These are phyloP conservation scores for Lactuca sativa DNA, from an alignment of 129 eudicot species.

Conservation along the genomic window DNA sequence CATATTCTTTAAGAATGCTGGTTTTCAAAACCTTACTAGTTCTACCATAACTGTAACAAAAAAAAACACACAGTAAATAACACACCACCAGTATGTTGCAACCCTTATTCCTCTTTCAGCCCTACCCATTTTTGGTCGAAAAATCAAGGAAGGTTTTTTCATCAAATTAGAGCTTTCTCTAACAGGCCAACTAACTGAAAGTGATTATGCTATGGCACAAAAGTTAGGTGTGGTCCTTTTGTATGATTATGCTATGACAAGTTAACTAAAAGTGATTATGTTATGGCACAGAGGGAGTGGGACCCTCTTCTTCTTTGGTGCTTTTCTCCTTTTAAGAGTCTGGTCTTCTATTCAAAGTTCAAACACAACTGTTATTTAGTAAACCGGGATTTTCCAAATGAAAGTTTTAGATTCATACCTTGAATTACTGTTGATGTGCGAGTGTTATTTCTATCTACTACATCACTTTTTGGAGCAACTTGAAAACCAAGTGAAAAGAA, in stretches of 20 bases:
- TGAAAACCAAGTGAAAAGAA: conserved; percentile 72
- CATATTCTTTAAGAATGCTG: too few species aligned
- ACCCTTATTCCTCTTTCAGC: conserved; percentile 37
- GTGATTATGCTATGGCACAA: conserved; percentile 80
- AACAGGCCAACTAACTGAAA: conserved; percentile 84
- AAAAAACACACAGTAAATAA: too few species aligned
- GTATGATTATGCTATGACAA: conserved; percentile 48
- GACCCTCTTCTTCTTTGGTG: conserved; percentile 30
- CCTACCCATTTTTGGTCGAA: conserved; percentile 16
- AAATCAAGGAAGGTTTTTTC: conserved; percentile 23
- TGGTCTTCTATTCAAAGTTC: too few species aligned
- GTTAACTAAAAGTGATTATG: too few species aligned
- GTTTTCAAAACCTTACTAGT: too few species aligned
- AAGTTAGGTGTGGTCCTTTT: conserved; percentile 78
- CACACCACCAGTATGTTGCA: conserved; percentile 15
- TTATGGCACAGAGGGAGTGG: neutral
- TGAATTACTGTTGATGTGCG: conserved; percentile 32
- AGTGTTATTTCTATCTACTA: conserved; percentile 17
- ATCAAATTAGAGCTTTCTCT: conserved; percentile 15
- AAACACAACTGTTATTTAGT: too few species aligned
- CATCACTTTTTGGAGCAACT: conserved; percentile 24
- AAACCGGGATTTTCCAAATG: too few species aligned
- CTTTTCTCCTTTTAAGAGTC: conserved; percentile 43
- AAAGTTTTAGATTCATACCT: conserved; percentile 38
- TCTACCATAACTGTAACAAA: too few species aligned